Conservation (phyloP, 805 yeast species). For the Tetrapisispora fleetii region DNA sequence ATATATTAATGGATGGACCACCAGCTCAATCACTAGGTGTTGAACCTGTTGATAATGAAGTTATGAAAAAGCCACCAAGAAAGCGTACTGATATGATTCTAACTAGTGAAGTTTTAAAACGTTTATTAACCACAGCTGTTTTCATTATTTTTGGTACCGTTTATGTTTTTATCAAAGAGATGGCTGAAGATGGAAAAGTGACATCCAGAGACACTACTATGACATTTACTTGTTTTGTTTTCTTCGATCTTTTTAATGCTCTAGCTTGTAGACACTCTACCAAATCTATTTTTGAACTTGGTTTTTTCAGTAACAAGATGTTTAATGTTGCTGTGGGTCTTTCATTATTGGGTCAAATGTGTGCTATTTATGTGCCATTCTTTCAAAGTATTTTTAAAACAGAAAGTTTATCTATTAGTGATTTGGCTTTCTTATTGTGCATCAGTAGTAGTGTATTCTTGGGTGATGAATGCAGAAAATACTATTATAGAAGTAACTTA, state of each 20-base stretch:
- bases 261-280: slow-evolving; percentile 82
- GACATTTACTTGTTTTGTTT: slow-evolving; percentile 96
- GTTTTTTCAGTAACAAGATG: slow-evolving; percentile 71
- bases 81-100: slow-evolving; percentile 75
- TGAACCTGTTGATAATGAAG: slow-evolving; percentile 93
- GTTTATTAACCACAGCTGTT: slow-evolving; percentile 67
- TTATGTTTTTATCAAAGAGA: slow-evolving; percentile 75
- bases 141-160: slow-evolving; percentile 80
- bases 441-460: slow-evolving; percentile 75
- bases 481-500: slow-evolving; percentile 16
- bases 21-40: slow-evolving; percentile 98
- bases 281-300: slow-evolving; percentile 75
- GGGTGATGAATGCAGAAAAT: slow-evolving; percentile 77
- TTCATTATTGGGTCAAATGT: slow-evolving; percentile 79
- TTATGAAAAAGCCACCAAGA: slow-evolving; percentile 95
- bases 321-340: slow-evolving; percentile 88
- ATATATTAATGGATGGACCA: slow-evolving; percentile 97
- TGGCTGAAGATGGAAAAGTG: slow-evolving; percentile 65
- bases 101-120: slow-evolving; percentile 54
- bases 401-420: slow-evolving; percentile 70
- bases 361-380: slow-evolving; percentile 89
- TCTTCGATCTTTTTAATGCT: slow-evolving; percentile 96
- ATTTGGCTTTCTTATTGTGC: slow-evolving; percentile 49
- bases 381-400: slow-evolving; percentile 92
- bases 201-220: slow-evolving; percentile 96